Percentiles rank a stretch among this genome's conserved stretches.
phyloP scores from a whole-genome alignment of 2,329 filamentous ascomycete genomes.

The Nemania sp. region DNA sequence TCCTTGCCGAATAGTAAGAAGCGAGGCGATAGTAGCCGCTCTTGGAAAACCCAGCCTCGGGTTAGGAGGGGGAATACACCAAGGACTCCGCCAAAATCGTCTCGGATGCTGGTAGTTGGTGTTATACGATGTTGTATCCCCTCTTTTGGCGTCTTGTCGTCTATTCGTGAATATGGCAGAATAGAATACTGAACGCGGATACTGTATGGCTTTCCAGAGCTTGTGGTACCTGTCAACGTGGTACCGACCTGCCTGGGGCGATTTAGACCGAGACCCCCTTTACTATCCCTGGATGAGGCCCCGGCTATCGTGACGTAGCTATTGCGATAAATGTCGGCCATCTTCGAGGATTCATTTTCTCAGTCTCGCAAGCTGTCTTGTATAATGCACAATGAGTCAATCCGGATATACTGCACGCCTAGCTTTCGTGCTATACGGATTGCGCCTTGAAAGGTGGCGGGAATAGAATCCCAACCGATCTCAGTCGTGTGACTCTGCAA shows the following conservation, averaged over 20 bases:
- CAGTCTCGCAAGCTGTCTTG: conserved; percentile 32
- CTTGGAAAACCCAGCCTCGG: conserved; percentile 34
- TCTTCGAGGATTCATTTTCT: conserved; percentile 29
- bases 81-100: conserved; percentile 14
- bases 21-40: conserved; percentile 31
- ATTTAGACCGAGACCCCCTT: conserved; percentile 16
- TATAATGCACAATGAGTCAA: conserved; percentile 21
- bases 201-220: conserved; percentile 22
- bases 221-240: conserved; percentile 20
- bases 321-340: conserved; percentile 35
- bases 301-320: conserved; percentile 32
- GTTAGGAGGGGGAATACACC: conserved; percentile 24
- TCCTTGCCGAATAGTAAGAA: conserved; percentile 32
- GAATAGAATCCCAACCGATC: conserved; percentile 26
- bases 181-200: conserved; percentile 21
- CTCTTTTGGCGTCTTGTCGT: conserved; percentile 11
- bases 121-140: conserved; percentile 25
- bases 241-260: conserved; percentile 1
- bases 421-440: conserved; percentile 27
- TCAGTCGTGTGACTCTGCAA: background rate
- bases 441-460: conserved; percentile 27
- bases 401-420: conserved; percentile 28
- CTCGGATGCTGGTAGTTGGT: conserved; percentile 3
- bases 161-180: background rate
- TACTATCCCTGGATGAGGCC: conserved; percentile 12